Conservation (phyloP, 2,329 filamentous ascomycete species). For the Ambrosiella xylebori region DNA sequence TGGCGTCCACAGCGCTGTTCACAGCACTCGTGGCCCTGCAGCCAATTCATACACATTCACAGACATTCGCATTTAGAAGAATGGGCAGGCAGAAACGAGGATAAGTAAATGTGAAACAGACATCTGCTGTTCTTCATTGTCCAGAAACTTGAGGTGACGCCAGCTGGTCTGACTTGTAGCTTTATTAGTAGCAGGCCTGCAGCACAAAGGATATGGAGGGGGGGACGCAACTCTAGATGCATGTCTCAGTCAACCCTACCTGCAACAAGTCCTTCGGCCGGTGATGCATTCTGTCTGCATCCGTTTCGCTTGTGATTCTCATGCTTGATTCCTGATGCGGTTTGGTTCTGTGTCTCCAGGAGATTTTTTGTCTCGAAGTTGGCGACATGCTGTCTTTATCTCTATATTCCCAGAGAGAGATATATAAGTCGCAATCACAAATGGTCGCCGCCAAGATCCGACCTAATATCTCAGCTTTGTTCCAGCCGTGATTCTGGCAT, state of each 20-base stretch:
- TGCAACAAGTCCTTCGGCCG: background rate
- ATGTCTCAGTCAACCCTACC: conserved; percentile 1
- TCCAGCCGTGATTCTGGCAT: no score
- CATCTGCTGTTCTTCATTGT: background rate
- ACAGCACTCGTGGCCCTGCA: background rate
- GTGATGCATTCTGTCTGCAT: background rate
- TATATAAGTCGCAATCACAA: no score
- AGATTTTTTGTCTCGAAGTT: background rate
- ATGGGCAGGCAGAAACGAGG: background rate
- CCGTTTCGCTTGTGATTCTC: background rate
- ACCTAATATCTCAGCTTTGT: no score
- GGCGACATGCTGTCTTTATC: background rate
- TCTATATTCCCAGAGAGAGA: no score
- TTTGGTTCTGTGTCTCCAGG: background rate
- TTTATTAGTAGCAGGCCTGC: background rate
- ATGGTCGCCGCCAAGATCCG: no score
- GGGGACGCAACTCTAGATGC: background rate
- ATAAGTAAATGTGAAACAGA: background rate
- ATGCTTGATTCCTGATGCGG: background rate
- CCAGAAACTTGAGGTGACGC: background rate
- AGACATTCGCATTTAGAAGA: background rate
- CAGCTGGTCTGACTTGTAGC: background rate
- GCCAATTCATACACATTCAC: background rate
- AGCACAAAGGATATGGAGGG: background rate
- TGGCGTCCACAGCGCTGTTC: background rate